Percentiles rank a stretch among this genome's conserved stretches.
phyloP scores from a whole-genome alignment of 2,329 filamentous ascomycete genomes.

The Penicillium sp. region DNA sequence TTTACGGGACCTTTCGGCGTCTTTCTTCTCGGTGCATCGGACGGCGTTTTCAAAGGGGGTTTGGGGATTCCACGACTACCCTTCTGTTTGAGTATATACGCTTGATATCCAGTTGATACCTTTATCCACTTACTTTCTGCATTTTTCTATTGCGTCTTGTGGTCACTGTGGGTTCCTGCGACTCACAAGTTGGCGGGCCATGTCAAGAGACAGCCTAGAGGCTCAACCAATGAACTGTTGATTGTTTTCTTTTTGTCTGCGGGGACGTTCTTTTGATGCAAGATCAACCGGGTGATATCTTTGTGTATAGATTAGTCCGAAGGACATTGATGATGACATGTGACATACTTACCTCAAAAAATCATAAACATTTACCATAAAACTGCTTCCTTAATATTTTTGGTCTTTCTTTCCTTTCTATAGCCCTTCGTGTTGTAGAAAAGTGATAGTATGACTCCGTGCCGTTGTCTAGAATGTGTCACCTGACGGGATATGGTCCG shows the following conservation, averaged over 20 bases:
- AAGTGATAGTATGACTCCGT: background rate
- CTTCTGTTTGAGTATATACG: slow-evolving; percentile 19
- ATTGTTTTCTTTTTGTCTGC: background rate
- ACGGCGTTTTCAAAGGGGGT: slow-evolving; percentile 29
- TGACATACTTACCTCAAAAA: background rate
- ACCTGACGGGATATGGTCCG: slow-evolving; percentile 4
- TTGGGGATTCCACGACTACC: slow-evolving; percentile 6
- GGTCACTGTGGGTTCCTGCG: background rate
- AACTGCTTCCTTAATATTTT: background rate
- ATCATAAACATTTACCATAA: background rate
- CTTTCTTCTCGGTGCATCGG: slow-evolving; percentile 32
- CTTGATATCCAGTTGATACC: slow-evolving; percentile 23
- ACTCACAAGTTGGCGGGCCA: background rate
- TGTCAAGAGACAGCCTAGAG: slow-evolving; percentile 2
- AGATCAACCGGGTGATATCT: slow-evolving; percentile 4
- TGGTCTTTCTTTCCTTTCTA: background rate
- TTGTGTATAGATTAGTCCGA: slow-evolving; percentile 16
- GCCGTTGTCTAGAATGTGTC: background rate
- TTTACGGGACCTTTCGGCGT: slow-evolving; percentile 19
- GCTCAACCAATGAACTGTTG: background rate
- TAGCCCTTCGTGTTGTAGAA: background rate
- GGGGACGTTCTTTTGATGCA: background rate
- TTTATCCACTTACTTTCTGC: slow-evolving; percentile 4
- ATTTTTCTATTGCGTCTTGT: background rate
- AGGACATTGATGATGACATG: slow-evolving; percentile 12